Base-by-base conservation (phyloP, 345 rosid genomes). In the Leavenworthia alabamica region DNA sequence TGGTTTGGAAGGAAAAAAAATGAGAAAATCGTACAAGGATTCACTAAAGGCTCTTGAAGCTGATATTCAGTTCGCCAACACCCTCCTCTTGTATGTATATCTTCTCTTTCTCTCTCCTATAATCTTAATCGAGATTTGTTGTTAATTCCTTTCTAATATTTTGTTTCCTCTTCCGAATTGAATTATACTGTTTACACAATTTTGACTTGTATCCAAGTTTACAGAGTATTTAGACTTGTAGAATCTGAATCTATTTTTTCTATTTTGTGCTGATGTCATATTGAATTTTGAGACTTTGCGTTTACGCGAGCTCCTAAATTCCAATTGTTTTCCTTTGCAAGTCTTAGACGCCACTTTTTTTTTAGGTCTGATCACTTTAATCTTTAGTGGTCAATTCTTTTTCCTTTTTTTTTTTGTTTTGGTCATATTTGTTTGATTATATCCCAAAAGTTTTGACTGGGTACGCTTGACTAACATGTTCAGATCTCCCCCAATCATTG, bases 1-100 rank as follows among this genome's bases (percentile, higher is more conserved):
- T 62, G 48, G 51, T 66, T 36, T 27, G 10, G 9, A 27, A 6
- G 7, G 8, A 28, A 28, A 64, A 36, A 35, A 74, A 24, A 92
- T 92, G 97, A 67, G 95, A 80, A 92, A 92, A 71, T 92, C 89
- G 39, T 89, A 89, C 60, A 92, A 86, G 80, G 97, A 92, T 75
- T 89, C 99, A 35, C 85, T 92, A 17, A 92, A 92, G 72, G 90
- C 97, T 54, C 95, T 92, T 31, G 97, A 92, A 81, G 97, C 99
- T 67, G 99, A 92, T 82, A 92, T 92, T 35, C 98, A 92, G 76
- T 85, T 86, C 59, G 98, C 98, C 73, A 92, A 92, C 68, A 83
- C 97, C 51, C 77, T n/a, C n/a, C n/a, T n/a, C n/a, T n/a, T n/a
- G n/a, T n/a, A n/a, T 92, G 99, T 92, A 84, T 73, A 14, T 71